These are phyloP conservation scores for Abortiporus biennis DNA, from an alignment of 1,284 basidiomycete species.

Conservation along the genomic window DNA sequence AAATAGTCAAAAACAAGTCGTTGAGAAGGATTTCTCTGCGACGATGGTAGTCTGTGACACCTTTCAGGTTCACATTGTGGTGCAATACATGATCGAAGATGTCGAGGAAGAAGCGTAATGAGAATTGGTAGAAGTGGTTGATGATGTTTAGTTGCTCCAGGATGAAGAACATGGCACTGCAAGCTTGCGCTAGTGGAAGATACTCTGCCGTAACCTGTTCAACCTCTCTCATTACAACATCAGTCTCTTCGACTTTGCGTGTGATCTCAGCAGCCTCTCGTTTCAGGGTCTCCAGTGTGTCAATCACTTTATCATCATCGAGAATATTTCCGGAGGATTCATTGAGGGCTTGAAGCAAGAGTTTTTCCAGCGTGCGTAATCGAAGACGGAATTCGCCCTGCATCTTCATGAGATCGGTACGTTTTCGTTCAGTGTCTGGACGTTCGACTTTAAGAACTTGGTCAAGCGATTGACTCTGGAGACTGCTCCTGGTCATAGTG, in stretches of 20 bases:
- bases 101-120: constrained; percentile 95
- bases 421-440: constrained; percentile 94
- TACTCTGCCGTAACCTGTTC: constrained; percentile 96
- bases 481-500: constrained; percentile 97
- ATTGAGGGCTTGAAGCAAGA: constrained; percentile 93
- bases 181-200: constrained; percentile 91
- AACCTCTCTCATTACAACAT: constrained; percentile 93
- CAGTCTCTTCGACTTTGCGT: constrained; percentile 96
- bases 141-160: constrained; percentile 91
- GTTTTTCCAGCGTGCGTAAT: constrained; percentile 88
- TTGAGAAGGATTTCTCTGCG: constrained; percentile 84
- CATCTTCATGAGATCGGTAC: constrained; percentile 97
- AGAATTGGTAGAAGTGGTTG: constrained; percentile 99
- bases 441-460: constrained; percentile 96
- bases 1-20: constrained; percentile 90
- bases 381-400: constrained; percentile 97
- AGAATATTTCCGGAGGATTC: constrained; percentile 96
- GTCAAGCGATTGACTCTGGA: constrained; percentile 97
- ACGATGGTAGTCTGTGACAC: constrained; percentile 66
- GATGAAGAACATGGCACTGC: constrained; percentile 96
- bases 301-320: constrained; percentile 98
- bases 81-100: constrained; percentile 95
- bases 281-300: constrained; percentile 95
- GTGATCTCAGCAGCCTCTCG: constrained; percentile 96
- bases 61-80: constrained; percentile 85